Evolutionary conservation across 2,329 filamentous ascomycete species (phyloP).

Genomic region (Fusarium verticillioides): DNA sequence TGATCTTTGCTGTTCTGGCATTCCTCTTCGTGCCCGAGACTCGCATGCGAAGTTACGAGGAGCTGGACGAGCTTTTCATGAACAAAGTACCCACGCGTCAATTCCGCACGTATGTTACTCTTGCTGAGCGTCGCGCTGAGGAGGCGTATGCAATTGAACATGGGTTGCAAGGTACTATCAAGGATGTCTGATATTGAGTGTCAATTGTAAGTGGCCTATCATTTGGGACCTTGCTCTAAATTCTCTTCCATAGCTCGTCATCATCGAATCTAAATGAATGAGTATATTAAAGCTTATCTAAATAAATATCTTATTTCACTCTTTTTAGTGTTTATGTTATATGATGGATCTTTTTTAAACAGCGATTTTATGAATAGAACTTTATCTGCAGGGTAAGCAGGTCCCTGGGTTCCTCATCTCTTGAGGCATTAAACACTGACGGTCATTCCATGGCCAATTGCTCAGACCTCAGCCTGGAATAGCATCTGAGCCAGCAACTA

Average conservation of each 20-base stretch:
- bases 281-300: too few relatives aligned
- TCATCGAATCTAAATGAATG: too few relatives aligned
- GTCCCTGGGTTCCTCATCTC: not conserved
- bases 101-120: slow-evolving; percentile 39
- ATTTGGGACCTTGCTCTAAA: fast-evolving
- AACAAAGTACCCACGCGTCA: slow-evolving; percentile 38
- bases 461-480: too few relatives aligned
- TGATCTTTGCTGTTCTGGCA: slow-evolving; percentile 50
- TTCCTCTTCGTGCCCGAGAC: slow-evolving; percentile 64
- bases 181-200: not conserved
- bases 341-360: fast-evolving
- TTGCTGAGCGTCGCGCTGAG: slow-evolving; percentile 39
- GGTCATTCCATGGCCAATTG: not conserved
- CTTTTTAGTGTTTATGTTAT: fast-evolving
- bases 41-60: slow-evolving; percentile 41
- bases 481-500: too few relatives aligned
- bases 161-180: not conserved
- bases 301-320: too few relatives aligned
- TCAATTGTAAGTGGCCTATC: fast-evolving
- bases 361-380: too few relatives aligned
- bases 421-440: too few relatives aligned
- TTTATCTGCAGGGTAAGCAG: not conserved
- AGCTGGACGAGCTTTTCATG: slow-evolving; percentile 46
- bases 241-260: not conserved
- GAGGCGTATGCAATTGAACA: slow-evolving; percentile 38